A percentile compares a stretch with the other conserved stretches of the same genome.
Conservation (phyloP, 768 basidiomycete species). For the Lyophyllum decastes region DNA sequence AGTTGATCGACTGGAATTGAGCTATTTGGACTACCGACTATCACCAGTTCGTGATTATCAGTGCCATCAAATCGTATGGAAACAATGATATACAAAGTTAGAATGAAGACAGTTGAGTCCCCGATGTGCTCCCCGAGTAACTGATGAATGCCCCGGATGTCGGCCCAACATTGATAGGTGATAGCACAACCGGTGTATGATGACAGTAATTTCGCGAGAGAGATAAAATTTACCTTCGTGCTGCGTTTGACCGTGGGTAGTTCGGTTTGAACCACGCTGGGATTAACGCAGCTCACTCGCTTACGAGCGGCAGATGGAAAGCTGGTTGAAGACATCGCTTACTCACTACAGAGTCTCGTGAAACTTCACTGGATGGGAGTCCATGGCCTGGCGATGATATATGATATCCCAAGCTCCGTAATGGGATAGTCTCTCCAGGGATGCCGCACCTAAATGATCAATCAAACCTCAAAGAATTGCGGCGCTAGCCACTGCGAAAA, state of each 20-base stretch:
- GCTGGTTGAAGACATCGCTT: background rate
- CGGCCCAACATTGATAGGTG: background rate
- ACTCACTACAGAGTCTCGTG: background rate
- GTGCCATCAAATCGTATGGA: slow-evolving; percentile 1
- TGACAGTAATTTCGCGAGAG: too few species aligned
- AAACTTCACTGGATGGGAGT: too few species aligned
- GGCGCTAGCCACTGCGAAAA: too few species aligned
- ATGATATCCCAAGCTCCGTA: background rate
- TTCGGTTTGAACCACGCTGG: too few species aligned
- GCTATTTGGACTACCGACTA: background rate
- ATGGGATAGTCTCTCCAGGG: background rate
- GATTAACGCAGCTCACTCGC: too few species aligned
- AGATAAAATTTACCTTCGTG: too few species aligned
- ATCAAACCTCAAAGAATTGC: background rate
- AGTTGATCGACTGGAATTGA: background rate
- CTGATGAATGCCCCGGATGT: background rate
- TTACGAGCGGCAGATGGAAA: background rate
- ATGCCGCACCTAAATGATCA: background rate
- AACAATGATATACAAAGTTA: slow-evolving; percentile 4
- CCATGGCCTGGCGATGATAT: too few species aligned
- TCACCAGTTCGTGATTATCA: background rate
- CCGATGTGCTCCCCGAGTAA: background rate
- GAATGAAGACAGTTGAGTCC: background rate
- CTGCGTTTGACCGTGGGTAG: too few species aligned
- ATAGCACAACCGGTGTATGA: background rate